Conservation (phyloP, 2,329 filamentous ascomycete species). For the Monosporascus sp. region DNA sequence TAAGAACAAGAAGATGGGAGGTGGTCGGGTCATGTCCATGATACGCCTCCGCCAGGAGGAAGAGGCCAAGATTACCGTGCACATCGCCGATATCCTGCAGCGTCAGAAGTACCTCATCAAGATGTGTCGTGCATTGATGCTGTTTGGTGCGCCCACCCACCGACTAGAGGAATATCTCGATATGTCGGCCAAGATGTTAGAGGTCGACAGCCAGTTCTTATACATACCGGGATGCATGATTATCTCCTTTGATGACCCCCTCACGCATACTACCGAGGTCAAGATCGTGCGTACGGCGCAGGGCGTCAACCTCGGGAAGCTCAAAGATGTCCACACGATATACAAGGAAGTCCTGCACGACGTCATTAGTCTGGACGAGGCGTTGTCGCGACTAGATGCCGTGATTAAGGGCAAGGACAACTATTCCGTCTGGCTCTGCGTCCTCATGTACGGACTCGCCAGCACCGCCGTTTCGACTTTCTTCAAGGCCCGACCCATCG, state of each 20-base stretch:
- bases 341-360: slow-evolving; percentile 64
- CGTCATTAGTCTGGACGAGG: slow-evolving; percentile 52
- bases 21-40: slow-evolving; percentile 25
- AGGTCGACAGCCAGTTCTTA: slow-evolving; percentile 83
- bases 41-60: slow-evolving; percentile 31
- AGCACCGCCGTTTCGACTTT: slow-evolving; percentile 69
- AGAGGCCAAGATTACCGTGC: slow-evolving; percentile 35
- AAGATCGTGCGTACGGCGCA: slow-evolving; percentile 56
- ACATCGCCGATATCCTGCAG: slow-evolving; percentile 63
- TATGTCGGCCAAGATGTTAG: slow-evolving; percentile 82
- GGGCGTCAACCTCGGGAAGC: slow-evolving; percentile 55
- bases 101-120: slow-evolving; percentile 61
- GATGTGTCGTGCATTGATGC: slow-evolving; percentile 81
- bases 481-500: slow-evolving; percentile 65
- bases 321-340: slow-evolving; percentile 55
- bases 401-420: slow-evolving; percentile 52
- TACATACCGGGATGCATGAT: slow-evolving; percentile 94
- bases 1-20: slow-evolving; percentile 27
- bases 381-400: slow-evolving; percentile 45
- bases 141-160: slow-evolving; percentile 85
- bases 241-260: slow-evolving; percentile 75
- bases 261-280: slow-evolving; percentile 62
- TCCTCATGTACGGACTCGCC: slow-evolving; percentile 67
- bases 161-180: slow-evolving; percentile 87
- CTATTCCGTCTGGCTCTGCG: slow-evolving; percentile 45